phyloP scores from a whole-genome alignment of 1,139 yeast genomes.

The Debaryomyces udenii region DNA sequence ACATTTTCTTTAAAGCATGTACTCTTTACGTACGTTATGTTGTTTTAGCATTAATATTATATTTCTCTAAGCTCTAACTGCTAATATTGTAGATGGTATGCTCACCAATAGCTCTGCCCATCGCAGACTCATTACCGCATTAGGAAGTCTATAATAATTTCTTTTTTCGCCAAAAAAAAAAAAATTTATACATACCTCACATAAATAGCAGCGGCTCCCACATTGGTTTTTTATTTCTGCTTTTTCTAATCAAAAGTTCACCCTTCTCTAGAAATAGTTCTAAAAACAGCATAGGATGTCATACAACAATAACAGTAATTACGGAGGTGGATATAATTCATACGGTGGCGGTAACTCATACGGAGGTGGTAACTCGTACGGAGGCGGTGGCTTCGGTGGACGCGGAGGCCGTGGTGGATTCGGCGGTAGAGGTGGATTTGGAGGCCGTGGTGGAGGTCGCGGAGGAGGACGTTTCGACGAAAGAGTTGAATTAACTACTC shows the following conservation, averaged over 20 bases:
- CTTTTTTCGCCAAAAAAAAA: slow-evolving; percentile 8
- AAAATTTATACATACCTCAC: slow-evolving; percentile 5
- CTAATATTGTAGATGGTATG: slow-evolving; percentile 1
- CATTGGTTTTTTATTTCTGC: slow-evolving; percentile 3
- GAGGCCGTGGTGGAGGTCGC: slow-evolving; percentile 31
- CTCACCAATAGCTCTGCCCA: slow-evolving; percentile 8
- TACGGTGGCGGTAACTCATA: slow-evolving; percentile 15
- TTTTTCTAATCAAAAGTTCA: slow-evolving; percentile 8
- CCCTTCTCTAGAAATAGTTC: slow-evolving; percentile 2
- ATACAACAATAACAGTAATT: slow-evolving; percentile 23
- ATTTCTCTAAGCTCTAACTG: neutral
- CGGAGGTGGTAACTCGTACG: slow-evolving; percentile 24
- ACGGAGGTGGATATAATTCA: slow-evolving; percentile 14
- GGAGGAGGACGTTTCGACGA: slow-evolving; percentile 33
- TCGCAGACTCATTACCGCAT: slow-evolving; percentile 18
- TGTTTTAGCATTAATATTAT: slow-evolving; percentile 9
- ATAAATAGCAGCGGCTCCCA: slow-evolving; percentile 4
- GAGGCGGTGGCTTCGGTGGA: slow-evolving; percentile 30
- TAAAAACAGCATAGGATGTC: slow-evolving; percentile 22
- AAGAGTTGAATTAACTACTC: slow-evolving; percentile 66
- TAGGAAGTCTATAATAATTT: slow-evolving; percentile 18
- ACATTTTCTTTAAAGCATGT: slow-evolving; percentile 7
- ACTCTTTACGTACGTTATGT: slow-evolving; percentile 1
- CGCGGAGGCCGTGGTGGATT: slow-evolving; percentile 31
- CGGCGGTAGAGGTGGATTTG: slow-evolving; percentile 31